Conservation (phyloP, 1,284 basidiomycete species). For the Cutaneotrichosporon sp. region DNA sequence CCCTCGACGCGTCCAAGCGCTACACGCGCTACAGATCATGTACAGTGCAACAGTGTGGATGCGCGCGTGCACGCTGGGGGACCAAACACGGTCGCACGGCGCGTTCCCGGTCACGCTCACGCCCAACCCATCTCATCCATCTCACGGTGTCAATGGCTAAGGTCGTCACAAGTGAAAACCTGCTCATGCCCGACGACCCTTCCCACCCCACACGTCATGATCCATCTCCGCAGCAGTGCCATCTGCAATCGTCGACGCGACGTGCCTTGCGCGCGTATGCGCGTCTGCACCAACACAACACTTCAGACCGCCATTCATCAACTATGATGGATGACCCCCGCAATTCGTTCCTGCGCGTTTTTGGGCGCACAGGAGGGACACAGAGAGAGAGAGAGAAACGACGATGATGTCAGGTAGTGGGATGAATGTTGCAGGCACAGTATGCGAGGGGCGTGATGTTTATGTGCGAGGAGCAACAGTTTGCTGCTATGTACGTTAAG, state of each 20-base stretch:
- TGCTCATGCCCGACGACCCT: too few relatives aligned
- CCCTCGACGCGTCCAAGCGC: too few relatives aligned
- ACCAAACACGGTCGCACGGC: too few relatives aligned
- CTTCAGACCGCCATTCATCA: slow-evolving; percentile 20
- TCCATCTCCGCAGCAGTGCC: not conserved
- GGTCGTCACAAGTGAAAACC: too few relatives aligned
- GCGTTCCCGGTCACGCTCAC: too few relatives aligned
- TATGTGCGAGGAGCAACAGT: not conserved
- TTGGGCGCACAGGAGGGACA: not conserved
- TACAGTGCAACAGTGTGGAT: too few relatives aligned
- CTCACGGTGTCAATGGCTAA: too few relatives aligned
- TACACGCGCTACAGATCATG: too few relatives aligned
- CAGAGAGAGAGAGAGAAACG: not conserved
- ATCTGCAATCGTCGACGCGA: not conserved
- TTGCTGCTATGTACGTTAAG: not conserved
- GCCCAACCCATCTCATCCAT: too few relatives aligned
- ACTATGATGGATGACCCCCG: slow-evolving; percentile 11
- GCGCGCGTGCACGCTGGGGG: too few relatives aligned
- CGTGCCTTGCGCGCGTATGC: too few relatives aligned
- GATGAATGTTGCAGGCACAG: slow-evolving; percentile 1
- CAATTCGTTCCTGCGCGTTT: not conserved
- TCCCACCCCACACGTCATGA: too few relatives aligned
- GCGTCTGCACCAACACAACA: not conserved
- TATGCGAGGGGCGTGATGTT: not conserved
- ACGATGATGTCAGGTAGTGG: not conserved